Conservation (phyloP, 768 basidiomycete species). For the Russula foetens region DNA sequence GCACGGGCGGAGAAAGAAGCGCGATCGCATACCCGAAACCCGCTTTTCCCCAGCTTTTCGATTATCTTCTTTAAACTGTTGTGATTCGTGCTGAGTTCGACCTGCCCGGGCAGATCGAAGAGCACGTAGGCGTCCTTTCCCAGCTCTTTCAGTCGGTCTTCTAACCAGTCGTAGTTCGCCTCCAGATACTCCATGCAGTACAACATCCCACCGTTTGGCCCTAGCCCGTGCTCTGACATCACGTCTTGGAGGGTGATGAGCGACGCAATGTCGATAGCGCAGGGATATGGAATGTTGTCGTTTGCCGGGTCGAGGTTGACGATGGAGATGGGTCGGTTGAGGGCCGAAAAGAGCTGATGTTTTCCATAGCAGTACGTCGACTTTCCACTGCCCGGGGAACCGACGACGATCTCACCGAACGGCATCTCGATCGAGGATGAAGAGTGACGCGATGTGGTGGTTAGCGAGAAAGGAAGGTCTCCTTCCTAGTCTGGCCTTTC, state of each 20-base stretch:
- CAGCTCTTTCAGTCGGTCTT: conserved; percentile 54
- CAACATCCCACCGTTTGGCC: conserved; percentile 93
- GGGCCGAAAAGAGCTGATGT: conserved; percentile 80
- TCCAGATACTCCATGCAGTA: conserved; percentile 76
- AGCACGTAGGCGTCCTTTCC: conserved; percentile 77
- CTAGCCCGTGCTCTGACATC: conserved; percentile 77
- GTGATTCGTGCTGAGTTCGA: conserved; percentile 95
- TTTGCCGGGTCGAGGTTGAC: conserved; percentile 98
- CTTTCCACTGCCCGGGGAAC: conserved; percentile 81
- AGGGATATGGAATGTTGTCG: conserved; percentile 75
- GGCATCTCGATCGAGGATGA: conserved; percentile 38
- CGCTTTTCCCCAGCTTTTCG: conserved; percentile 56
- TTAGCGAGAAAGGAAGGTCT: conserved; percentile 9
- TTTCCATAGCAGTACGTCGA: conserved; percentile 86
- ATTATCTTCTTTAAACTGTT: conserved; percentile 72
- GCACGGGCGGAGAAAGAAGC: not conserved
- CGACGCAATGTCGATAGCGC: conserved; percentile 74
- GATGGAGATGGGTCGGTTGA: conserved; percentile 77
- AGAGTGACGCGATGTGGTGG: conserved; percentile 23
- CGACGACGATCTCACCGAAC: conserved; percentile 82
- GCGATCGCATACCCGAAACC: conserved; percentile 69
- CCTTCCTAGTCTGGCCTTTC: not conserved
- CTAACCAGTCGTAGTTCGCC: conserved; percentile 86
- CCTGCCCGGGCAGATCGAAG: conserved; percentile 96
- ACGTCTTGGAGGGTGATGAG: conserved; percentile 83